Percentiles rank a stretch among this genome's conserved stretches.
Evolutionary conservation across 2,329 filamentous ascomycete genomes (phyloP).

Genomic region (Fusarium austroafricanum): DNA sequence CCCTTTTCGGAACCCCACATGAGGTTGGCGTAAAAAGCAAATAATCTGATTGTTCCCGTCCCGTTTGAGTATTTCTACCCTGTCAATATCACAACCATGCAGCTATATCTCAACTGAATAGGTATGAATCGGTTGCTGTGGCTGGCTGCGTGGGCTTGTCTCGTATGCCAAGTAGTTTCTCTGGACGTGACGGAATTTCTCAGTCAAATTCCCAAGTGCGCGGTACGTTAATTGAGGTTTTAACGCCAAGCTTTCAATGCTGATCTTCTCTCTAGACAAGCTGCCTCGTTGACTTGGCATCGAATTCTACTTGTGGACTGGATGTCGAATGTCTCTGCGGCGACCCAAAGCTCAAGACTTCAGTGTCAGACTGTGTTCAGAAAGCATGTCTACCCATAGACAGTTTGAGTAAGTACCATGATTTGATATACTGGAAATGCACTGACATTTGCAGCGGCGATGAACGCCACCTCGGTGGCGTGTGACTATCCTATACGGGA

Average conservation of each 20-base stretch:
- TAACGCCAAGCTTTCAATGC: neutral
- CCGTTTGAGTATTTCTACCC: neutral
- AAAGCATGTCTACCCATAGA: neutral
- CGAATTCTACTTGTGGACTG: constrained; percentile 8
- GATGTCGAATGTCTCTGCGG: constrained; percentile 13
- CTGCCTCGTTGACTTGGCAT: constrained; percentile 8
- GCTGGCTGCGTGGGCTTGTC: constrained; percentile 16
- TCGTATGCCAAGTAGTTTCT: neutral
- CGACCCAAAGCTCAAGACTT: constrained; percentile 3
- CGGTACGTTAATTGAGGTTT: neutral
- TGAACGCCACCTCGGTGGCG: neutral
- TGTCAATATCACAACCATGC: neutral
- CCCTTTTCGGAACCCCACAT: too few species aligned
- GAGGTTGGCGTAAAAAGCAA: neutral
- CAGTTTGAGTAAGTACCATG: neutral
- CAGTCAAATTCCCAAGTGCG: constrained; percentile 10
- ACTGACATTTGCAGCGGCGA: neutral
- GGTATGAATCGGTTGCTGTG: constrained; percentile 9
- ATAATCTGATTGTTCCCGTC: neutral
- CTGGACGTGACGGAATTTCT: constrained; percentile 2
- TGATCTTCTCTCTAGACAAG: neutral
- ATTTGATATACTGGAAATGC: fast-evolving
- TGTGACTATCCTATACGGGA: constrained; percentile 11
- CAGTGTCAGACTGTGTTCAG: neutral
- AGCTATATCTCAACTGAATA: neutral